Evolutionary conservation across 306 rosid genomes (phyloP), one percentile per base, ranked within the genome.

Genomic region (Malus sylvestris): DNA sequence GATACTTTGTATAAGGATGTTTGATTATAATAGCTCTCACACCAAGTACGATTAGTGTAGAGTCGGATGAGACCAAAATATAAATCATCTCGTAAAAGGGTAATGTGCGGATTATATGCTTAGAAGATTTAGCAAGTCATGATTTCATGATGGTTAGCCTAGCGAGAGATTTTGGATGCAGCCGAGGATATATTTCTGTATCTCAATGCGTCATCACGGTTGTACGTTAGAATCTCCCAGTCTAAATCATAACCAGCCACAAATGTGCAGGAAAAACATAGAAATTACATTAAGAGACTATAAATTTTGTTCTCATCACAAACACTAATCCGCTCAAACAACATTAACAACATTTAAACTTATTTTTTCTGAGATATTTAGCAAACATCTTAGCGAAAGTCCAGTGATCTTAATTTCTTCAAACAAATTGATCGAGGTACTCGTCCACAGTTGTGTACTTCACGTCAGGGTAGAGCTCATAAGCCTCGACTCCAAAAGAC

Each of bases 401-500:
- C 27, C 4, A 23, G 20, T 66, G 2, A 14, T 58, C 27, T 22
- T 14, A 58, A 16, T 63, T 53, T 9, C 75, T 93, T 89, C 53
- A 94, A 72, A 87, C 93, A 66, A 95, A 92, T 64, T 81, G 91
- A 25, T 79, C 83, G 46, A 95, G 96, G 73, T 83, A 92, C 52
- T 95, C 89, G 4, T 95, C 97, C 13, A 92, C 98, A 1, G 92
- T 83, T 70, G 95, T 95, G 87, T 90, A 95, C 46, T 88, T 80
- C 67, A 92, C 96, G 69, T 95, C 97, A 0, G 98, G 95, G 85
- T 92, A 94, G 11, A 94, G 76, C 73, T 82, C 89, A 2, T 87
- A 88, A 57, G 96, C 98, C 84, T 95, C 96, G 8, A 89, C 96
- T 4, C 97, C 98, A 70, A 95, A 92, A 1, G 97, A 90, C 18